Evolutionary conservation across 441 rosid genomes (phyloP), one percentile per base, ranked within the genome.

Genomic region (Kokia cookei): DNA sequence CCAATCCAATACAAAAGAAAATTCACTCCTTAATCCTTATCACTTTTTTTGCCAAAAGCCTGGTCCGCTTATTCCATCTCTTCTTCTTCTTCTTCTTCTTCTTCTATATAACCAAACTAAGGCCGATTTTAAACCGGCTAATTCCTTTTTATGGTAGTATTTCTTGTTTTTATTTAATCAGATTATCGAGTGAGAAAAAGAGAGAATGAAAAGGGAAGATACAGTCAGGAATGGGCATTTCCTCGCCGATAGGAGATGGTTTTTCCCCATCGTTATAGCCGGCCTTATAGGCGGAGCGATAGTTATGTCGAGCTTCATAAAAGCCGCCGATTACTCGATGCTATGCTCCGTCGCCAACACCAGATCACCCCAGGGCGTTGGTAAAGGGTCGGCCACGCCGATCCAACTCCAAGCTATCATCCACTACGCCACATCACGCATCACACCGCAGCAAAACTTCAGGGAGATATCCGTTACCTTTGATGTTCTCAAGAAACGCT

Each of bases 261-360:
- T 86, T 75, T 51, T 85, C 0, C 69, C 60, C 1, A 51, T 83
- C 26, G 84, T 81, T 29, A 48, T 87, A 7, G 82, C 82, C 73
- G 91, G 90, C 9, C 75, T 91, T 0, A 8, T 90, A 62, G 76
- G 77, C 73, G 88, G 86, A 5, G 83, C 83, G 8, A n/a, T 93
- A 1, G 51, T 91, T 3, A 76, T 89, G 69, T 77, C 86, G 11
- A 72, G 79, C 61, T 82, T 86, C 73, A 70, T 83, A 67, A 81
- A 83, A 17, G 71, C 88, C 1, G 72, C 86, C 42, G 80, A 87
- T 78, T 78, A 58, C 70, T 77, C 85, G 19, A 75, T 82, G 72
- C 72, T 91, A 78, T 89, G 93, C 76, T 75, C 96, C 1, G 47
- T 84, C 1, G 86, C 86, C 67, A 60, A 74, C 69, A 22, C 61